phyloP scores from a whole-genome alignment of 2,329 filamentous ascomycete genomes.

The Aspergillus uvarum region DNA sequence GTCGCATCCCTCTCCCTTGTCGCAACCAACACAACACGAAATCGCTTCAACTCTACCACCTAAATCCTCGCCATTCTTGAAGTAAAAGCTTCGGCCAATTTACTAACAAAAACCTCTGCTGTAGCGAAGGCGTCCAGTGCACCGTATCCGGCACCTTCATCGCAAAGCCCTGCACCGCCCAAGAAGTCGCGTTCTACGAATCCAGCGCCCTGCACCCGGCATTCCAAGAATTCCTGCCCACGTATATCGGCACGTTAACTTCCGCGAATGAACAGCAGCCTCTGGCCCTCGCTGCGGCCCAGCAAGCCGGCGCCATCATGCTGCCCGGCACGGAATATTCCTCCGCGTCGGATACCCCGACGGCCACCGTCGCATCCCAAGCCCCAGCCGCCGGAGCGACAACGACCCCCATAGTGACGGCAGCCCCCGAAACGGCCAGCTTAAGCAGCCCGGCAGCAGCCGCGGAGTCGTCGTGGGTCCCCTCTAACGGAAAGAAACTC shows the following conservation, averaged over 20 bases:
- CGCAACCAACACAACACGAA: not conserved
- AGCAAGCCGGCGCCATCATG: constrained; percentile 40
- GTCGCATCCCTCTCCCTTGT: not conserved
- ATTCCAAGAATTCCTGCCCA: constrained; percentile 78
- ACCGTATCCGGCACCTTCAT: constrained; percentile 81
- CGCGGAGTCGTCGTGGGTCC: constrained; percentile 41
- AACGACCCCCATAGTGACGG: constrained; percentile 9
- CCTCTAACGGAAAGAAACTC: constrained; percentile 62
- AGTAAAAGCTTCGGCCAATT: not conserved
- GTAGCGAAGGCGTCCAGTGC: constrained; percentile 84
- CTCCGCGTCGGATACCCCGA: constrained; percentile 20
- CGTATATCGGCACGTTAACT: constrained; percentile 75
- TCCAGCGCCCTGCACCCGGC: constrained; percentile 66
- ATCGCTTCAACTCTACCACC: not conserved
- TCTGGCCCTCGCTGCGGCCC: constrained; percentile 48
- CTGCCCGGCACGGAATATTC: constrained; percentile 26
- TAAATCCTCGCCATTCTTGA: not conserved
- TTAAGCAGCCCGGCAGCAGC: constrained; percentile 7
- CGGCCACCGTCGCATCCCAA: constrained; percentile 15
- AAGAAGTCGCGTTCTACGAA: constrained; percentile 90
- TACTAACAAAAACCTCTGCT: not conserved
- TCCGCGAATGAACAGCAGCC: constrained; percentile 57
- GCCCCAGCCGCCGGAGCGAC: constrained; percentile 14
- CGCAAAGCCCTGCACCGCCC: constrained; percentile 86
- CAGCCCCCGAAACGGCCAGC: not conserved